Base-by-base conservation (phyloP, 1,284 basidiomycete species). In the Chalciporus sp. region DNA sequence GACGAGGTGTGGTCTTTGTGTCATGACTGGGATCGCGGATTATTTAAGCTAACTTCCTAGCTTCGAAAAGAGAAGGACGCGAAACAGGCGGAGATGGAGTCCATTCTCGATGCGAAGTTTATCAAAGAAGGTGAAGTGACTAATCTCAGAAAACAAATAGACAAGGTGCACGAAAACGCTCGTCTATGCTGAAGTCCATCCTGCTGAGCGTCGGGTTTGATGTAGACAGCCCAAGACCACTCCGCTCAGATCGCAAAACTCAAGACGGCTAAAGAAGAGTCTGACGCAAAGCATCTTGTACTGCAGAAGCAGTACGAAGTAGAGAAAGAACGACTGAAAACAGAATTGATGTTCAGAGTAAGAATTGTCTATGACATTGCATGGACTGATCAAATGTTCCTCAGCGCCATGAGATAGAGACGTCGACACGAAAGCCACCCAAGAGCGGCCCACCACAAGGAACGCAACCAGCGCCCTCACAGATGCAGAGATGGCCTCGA, bases 401-500 rank as follows among this genome's bases (percentile, higher is more conserved):
- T 33, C 39, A 90, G 85, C 85, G 87, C 79, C 86, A 88, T 58
- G 89, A 91, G 66, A 56, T 85, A 23, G 87, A 90, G 58, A 78
- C 80, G 7, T 75, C 81, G 11, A 62, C 71, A 28, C 80, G 83
- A n/a, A 85, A 77, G 62, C 71, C 76, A 4, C 71, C 78, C 19
- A 81, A 73, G 60, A 76, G 70, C 44, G 77, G 75, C 29, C 61
- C 63, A 17, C 72, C 74, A 27, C 71, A 71, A 7, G 76, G 75
- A 2, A 75, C 78, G 19, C 59, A 77, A 19, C 65, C 69, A 8
- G 59, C 72, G 7, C 70, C 76, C 17, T 66, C 73, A 20, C 76
- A 79, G 56, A 76, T 76, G 53, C 75, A 73, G 35, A 64, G 62
- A 33, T 76, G 74, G 66, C 72, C 64, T 42, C 63, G 61, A 14